These are phyloP conservation scores for Trichocomaceae sp. DNA, from an alignment of 2,329 filamentous ascomycete species.

Conservation along the genomic window DNA sequence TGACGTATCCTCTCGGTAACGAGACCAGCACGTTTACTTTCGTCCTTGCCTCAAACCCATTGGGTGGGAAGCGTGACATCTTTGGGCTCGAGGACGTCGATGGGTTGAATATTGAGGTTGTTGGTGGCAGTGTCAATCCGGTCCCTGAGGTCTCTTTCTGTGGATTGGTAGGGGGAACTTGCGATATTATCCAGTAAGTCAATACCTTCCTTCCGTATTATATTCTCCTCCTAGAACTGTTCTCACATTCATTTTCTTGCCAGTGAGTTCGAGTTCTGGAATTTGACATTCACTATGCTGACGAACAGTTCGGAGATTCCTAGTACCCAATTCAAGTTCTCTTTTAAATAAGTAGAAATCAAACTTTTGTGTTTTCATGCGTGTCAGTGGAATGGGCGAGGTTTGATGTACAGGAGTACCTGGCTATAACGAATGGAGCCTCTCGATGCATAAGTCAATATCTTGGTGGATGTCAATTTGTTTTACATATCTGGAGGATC, in stretches of 20 bases:
- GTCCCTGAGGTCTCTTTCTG: constrained; percentile 12
- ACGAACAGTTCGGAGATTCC: constrained; percentile 8
- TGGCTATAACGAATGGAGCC: too few relatives aligned
- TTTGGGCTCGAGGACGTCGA: constrained; percentile 13
- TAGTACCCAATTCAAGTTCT: constrained; percentile 10
- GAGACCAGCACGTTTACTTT: constrained; percentile 46
- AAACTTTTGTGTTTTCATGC: background rate
- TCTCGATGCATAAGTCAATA: too few relatives aligned
- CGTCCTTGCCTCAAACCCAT: constrained; percentile 15
- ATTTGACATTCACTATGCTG: constrained; percentile 12
- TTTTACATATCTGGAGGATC: too few relatives aligned
- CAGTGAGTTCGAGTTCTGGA: constrained; percentile 12
- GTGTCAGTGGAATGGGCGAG: background rate
- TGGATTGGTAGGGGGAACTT: constrained; percentile 9
- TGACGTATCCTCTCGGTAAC: constrained; percentile 51
- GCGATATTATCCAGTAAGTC: constrained; percentile 14
- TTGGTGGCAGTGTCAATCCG: constrained; percentile 13
- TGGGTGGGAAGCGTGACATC: constrained; percentile 12
- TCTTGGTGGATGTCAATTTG: too few relatives aligned
- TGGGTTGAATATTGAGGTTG: constrained; percentile 14
- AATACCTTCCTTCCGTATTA: background rate
- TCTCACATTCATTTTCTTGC: background rate
- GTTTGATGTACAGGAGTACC: too few relatives aligned
- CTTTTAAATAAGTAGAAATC: background rate
- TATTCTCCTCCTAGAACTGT: background rate